Evolutionary conservation across 179 eudicot species (phyloP), one percentile per base, ranked within the genome.

Genomic region (Drosera spatulata): DNA sequence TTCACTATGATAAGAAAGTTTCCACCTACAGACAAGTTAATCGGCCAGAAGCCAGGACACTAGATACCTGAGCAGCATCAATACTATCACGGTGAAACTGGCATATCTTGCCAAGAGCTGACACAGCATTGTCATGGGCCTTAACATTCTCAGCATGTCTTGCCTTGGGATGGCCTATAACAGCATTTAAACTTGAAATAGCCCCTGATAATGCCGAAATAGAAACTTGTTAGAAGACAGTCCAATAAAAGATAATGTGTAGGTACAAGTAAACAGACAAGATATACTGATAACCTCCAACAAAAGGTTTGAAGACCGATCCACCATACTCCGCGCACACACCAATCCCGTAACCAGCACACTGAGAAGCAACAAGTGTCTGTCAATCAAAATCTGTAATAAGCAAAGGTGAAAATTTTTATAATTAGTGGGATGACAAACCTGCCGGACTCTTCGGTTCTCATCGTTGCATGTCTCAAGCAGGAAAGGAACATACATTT

Each of bases 31-130:
- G n/a, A n/a, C n/a, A n/a, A n/a, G n/a, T n/a, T n/a, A n/a, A n/a
- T n/a, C n/a, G n/a, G n/a, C n/a, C n/a, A n/a, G n/a, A n/a, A n/a
- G n/a, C n/a, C n/a, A n/a, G 9, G 48, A 45, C 5, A 45, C 13
- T 6, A 56, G 40, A 10, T 44, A 59, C 61, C 61, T 44, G 37
- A 41, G 3, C 14, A 41, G 61, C 38, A 44, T 14, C 38, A 6
- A 13, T 45, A 50, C 51, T 15, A n/a, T 58, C 50, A 42, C 61
- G 44, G 44, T 43, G 61, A 33, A 39, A 22, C 11, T 43, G 33
- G 61, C 50, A 58, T 58, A 58, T 43, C 43, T 58, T 42, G 61
- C 50, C n/a, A n/a, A n/a, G n/a, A n/a, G n/a, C n/a, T n/a, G n/a
- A n/a, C n/a, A n/a, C n/a, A n/a, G n/a, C n/a, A 58, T 22, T 46